Conservation (phyloP, 2,329 filamentous ascomycete genomes). For the Lasiodiplodia sp. region DNA sequence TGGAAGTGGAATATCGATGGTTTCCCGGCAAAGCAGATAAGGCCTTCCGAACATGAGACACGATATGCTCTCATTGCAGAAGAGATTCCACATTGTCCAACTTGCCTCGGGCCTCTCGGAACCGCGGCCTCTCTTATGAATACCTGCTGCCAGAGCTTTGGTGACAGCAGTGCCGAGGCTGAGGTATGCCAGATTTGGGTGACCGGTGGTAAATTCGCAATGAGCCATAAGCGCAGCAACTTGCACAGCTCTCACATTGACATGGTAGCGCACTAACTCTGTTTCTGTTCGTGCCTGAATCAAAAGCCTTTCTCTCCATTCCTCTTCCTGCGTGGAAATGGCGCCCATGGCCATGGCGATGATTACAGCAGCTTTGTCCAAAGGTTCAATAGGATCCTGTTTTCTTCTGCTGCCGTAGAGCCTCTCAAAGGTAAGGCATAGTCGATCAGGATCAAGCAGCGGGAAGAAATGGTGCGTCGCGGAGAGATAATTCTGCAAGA, state of each 20-base stretch:
- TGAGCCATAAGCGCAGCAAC: slow-evolving; percentile 9
- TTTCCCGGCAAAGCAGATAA: neutral
- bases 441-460: slow-evolving; percentile 2
- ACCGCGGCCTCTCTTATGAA: neutral
- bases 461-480: slow-evolving; percentile 9
- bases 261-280: slow-evolving; percentile 5
- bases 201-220: slow-evolving; percentile 14
- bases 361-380: slow-evolving; percentile 2
- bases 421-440: neutral
- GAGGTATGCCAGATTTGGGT: slow-evolving; percentile 12
- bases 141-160: slow-evolving; percentile 6
- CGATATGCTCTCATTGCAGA: slow-evolving; percentile 18
- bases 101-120: neutral
- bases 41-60: slow-evolving; percentile 13
- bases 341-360: slow-evolving; percentile 23
- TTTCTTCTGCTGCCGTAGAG: neutral
- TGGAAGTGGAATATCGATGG: slow-evolving; percentile 1
- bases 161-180: slow-evolving; percentile 4
- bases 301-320: slow-evolving; percentile 11
- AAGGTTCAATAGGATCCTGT: neutral
- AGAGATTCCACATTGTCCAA: slow-evolving; percentile 11
- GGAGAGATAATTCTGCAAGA: slow-evolving; percentile 10
- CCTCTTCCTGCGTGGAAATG: neutral
- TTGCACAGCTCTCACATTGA: slow-evolving; percentile 20
- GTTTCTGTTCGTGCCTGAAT: slow-evolving; percentile 9